These are phyloP conservation scores for Fusarium clavum DNA, from an alignment of 2,329 filamentous ascomycete genomes.

Conservation along the genomic window DNA sequence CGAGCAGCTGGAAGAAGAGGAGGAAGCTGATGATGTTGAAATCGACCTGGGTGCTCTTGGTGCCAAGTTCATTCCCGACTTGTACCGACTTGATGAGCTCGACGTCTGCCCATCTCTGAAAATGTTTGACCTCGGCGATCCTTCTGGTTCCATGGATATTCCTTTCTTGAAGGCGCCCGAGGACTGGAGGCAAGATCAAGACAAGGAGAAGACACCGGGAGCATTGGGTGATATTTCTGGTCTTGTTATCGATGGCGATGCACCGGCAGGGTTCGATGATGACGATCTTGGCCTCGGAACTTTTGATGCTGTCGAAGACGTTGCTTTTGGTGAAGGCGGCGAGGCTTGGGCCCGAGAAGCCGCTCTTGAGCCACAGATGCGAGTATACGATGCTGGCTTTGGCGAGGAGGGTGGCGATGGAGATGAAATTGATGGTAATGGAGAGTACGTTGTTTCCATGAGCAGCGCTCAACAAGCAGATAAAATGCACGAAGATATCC, in stretches of 20 bases:
- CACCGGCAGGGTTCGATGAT: conserved; percentile 77
- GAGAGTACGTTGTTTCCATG: conserved; percentile 84
- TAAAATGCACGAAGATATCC: conserved; percentile 86
- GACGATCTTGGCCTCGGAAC: conserved; percentile 79
- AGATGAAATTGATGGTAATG: conserved; percentile 64
- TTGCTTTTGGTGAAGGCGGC: conserved; percentile 93
- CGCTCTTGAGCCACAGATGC: conserved; percentile 85
- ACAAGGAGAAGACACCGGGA: conserved; percentile 68
- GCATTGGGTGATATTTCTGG: conserved; percentile 76
- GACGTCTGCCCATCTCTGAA: conserved; percentile 97
- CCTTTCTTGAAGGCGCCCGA: conserved; percentile 92
- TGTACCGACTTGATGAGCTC: conserved; percentile 80
- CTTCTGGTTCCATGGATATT: conserved; percentile 85
- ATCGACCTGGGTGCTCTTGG: conserved; percentile 83
- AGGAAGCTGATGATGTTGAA: conserved; percentile 65
- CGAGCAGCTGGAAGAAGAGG: conserved; percentile 52
- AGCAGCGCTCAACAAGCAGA: conserved; percentile 73
- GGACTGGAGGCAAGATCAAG: conserved; percentile 80
- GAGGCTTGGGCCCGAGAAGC: conserved; percentile 96
- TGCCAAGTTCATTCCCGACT: conserved; percentile 85
- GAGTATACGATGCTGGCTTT: conserved; percentile 75
- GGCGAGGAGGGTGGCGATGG: conserved; percentile 64
- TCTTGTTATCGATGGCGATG: conserved; percentile 88
- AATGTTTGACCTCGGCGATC: conserved; percentile 89
- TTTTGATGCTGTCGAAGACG: conserved; percentile 77